A percentile compares a stretch with the other conserved stretches of the same genome.
Evolutionary conservation across 345 rosid genomes (phyloP).

Genomic region (Excoecaria agallocha): DNA sequence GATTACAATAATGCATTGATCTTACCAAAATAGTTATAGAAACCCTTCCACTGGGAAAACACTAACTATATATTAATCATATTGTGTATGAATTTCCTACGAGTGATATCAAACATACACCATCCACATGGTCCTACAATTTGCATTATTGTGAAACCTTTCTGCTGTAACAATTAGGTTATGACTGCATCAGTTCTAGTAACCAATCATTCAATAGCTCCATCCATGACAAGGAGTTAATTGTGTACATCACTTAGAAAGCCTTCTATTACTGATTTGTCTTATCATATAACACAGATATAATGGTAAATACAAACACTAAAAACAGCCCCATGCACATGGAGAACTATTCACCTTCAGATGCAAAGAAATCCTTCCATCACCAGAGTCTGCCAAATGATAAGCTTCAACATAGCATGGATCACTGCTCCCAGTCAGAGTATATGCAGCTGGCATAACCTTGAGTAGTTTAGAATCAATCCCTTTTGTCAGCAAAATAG

Average conservation of each 20-base stretch:
- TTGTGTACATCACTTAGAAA: background rate
- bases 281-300: background rate
- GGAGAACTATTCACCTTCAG: constrained; percentile 53
- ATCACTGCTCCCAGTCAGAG: constrained; percentile 94
- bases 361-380: constrained; percentile 90
- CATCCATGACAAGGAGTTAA: background rate
- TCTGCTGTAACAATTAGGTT: background rate
- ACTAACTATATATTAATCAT: background rate
- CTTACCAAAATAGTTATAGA: background rate
- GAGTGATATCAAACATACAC: background rate
- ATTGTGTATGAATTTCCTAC: background rate
- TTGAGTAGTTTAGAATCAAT: constrained; percentile 67
- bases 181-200: background rate
- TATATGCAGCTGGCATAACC: constrained; percentile 70
- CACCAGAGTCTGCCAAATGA: constrained; percentile 94
- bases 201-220: constrained; percentile 3
- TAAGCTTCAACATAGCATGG: constrained; percentile 95
- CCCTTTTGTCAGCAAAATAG: constrained; percentile 75
- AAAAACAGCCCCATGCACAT: background rate
- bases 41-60: background rate
- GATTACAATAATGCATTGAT: background rate
- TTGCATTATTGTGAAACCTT: background rate
- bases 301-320: background rate
- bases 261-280: background rate
- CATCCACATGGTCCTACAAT: background rate